These are phyloP conservation scores for Leptographium wingfieldii DNA, from an alignment of 2,329 filamentous ascomycete species.

Conservation along the genomic window DNA sequence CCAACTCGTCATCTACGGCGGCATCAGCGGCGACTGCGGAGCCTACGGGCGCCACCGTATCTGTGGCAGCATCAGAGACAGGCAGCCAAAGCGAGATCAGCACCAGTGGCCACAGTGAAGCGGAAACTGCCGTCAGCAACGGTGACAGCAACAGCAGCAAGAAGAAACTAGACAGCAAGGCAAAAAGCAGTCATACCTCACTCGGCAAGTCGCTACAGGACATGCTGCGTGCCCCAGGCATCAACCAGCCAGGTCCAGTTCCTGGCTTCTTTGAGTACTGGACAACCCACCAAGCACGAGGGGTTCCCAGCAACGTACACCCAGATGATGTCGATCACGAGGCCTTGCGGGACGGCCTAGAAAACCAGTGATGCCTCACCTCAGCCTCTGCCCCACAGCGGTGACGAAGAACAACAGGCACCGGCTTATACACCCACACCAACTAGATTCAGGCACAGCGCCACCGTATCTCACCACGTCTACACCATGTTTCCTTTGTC, in stretches of 20 bases:
- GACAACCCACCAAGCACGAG: conserved; percentile 36
- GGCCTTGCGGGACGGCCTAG: conserved; percentile 47
- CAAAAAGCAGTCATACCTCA: neutral
- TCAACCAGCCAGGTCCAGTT: conserved; percentile 67
- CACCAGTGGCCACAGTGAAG: neutral
- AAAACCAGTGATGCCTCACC: conserved; percentile 18
- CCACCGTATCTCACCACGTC: neutral
- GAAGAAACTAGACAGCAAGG: neutral
- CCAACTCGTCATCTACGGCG: neutral
- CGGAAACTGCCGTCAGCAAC: neutral
- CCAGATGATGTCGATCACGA: conserved; percentile 45
- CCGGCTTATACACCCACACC: neutral
- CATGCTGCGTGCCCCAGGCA: conserved; percentile 47
- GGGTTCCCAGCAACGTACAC: conserved; percentile 42
- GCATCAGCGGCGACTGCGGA: neutral
- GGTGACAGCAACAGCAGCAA: neutral
- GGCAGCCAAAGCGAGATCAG: conserved; percentile 4
- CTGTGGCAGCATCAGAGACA: neutral
- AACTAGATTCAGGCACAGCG: neutral
- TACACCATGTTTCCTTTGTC: neutral
- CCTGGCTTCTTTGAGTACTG: conserved; percentile 54
- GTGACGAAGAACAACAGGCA: too few species aligned
- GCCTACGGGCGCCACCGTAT: neutral
- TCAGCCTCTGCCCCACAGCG: neutral
- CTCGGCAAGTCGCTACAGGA: conserved; percentile 17